Percentiles rank a stretch among this genome's conserved stretches.
phyloP scores from a whole-genome alignment of 2,329 filamentous ascomycete genomes.

The Penicillium sp. region DNA sequence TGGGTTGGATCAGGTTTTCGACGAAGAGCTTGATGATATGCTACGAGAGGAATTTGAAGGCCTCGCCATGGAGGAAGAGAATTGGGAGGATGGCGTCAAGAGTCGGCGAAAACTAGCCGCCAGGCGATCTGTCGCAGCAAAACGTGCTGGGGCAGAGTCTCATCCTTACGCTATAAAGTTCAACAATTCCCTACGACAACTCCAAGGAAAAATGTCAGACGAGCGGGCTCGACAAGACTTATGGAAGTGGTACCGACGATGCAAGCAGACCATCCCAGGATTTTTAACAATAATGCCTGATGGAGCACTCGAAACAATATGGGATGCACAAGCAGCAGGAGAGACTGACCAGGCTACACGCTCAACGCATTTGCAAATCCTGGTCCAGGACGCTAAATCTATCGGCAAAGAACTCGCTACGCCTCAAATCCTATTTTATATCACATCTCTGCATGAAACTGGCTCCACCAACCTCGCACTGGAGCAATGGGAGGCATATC shows the following conservation, averaged over 20 bases:
- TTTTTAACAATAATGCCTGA: conserved; percentile 58
- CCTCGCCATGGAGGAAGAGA: conserved; percentile 37
- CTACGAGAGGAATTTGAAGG: conserved; percentile 39
- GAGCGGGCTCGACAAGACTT: conserved; percentile 36
- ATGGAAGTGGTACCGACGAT: conserved; percentile 53
- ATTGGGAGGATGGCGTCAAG: conserved; percentile 32
- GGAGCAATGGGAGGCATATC: conserved; percentile 61
- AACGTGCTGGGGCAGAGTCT: conserved; percentile 32
- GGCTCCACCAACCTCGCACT: conserved; percentile 61
- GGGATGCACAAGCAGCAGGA: conserved; percentile 54
- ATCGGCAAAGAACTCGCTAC: conserved; percentile 56
- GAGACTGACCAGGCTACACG: conserved; percentile 48
- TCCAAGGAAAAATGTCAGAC: conserved; percentile 29
- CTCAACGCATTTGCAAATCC: conserved; percentile 59
- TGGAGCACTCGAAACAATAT: conserved; percentile 64
- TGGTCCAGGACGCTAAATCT: conserved; percentile 65
- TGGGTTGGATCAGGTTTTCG: conserved; percentile 39
- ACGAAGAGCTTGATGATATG: conserved; percentile 43
- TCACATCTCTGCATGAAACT: conserved; percentile 65
- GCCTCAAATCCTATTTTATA: conserved; percentile 62
- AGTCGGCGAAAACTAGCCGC: conserved; percentile 16
- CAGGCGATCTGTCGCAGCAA: conserved; percentile 33
- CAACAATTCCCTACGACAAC: conserved; percentile 37
- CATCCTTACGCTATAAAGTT: conserved; percentile 43
- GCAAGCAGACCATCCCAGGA: conserved; percentile 45